Percentiles rank a stretch among this genome's conserved stretches.
phyloP scores from a whole-genome alignment of 1,139 yeast genomes.

The Pichia sp. region DNA sequence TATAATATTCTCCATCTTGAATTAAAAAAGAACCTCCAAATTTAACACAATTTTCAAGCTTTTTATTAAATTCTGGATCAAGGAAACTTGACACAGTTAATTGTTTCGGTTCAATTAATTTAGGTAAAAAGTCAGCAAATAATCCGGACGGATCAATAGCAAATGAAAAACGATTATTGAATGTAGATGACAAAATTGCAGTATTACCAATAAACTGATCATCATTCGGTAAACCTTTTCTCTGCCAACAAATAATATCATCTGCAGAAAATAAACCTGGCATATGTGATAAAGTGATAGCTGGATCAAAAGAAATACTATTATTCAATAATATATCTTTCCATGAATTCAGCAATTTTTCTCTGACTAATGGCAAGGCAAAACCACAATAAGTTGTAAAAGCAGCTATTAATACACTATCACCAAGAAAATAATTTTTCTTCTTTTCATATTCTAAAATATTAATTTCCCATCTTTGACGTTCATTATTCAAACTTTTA shows the following conservation, averaged over 20 bases:
- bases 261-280: constrained; percentile 38
- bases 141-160: constrained; percentile 70
- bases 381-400: constrained; percentile 57
- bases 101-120: constrained; percentile 32
- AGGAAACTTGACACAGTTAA: constrained; percentile 62
- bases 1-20: constrained; percentile 73
- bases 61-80: constrained; percentile 62
- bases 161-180: constrained; percentile 41
- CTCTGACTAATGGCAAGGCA: constrained; percentile 49
- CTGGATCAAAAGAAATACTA: constrained; percentile 37
- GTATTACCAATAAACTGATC: constrained; percentile 60
- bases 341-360: constrained; percentile 38
- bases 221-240: constrained; percentile 49
- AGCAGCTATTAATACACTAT: constrained; percentile 58
- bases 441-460: constrained; percentile 45
- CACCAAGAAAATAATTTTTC: constrained; percentile 52
- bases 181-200: constrained; percentile 38
- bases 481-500: constrained; percentile 60
- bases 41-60: constrained; percentile 71
- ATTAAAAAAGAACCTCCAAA: constrained; percentile 76
- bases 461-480: constrained; percentile 67
- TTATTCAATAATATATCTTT: constrained; percentile 33
- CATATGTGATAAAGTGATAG: constrained; percentile 27
- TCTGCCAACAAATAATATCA: constrained; percentile 47
- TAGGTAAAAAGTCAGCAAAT: constrained; percentile 37